These are phyloP conservation scores for Dendryphion nanum DNA, from an alignment of 2,329 filamentous ascomycete genomes.

Conservation along the genomic window DNA sequence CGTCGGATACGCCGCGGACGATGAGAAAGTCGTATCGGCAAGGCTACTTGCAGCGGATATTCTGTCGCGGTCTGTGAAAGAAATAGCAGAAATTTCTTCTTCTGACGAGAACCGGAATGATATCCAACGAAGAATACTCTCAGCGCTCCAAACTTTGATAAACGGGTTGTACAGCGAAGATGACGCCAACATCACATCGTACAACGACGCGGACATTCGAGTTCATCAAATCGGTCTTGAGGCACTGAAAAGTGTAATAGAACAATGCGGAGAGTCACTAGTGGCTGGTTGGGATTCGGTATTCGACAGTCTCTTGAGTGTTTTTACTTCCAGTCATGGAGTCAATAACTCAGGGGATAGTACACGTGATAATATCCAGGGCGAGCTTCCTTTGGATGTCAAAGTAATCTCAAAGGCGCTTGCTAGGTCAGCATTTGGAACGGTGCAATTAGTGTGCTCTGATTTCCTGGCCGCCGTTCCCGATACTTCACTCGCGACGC, in stretches of 20 bases:
- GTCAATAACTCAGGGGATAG: slow-evolving; percentile 9
- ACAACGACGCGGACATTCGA: slow-evolving; percentile 67
- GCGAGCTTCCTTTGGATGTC: no score
- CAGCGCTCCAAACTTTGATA: slow-evolving; percentile 63
- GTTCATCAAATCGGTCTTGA: slow-evolving; percentile 80
- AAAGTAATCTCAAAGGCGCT: slow-evolving; percentile 65
- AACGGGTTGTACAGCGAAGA: slow-evolving; percentile 56
- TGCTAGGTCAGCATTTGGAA: slow-evolving; percentile 83
- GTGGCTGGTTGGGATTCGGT: slow-evolving; percentile 81
- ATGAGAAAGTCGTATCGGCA: slow-evolving; percentile 41
- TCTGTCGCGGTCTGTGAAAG: slow-evolving; percentile 47
- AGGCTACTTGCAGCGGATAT: slow-evolving; percentile 51
- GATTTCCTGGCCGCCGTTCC: slow-evolving; percentile 78
- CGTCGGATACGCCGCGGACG: slow-evolving; percentile 46
- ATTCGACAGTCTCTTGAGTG: slow-evolving; percentile 80
- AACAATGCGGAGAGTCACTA: slow-evolving; percentile 83
- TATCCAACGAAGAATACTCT: slow-evolving; percentile 71
- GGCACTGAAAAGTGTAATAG: slow-evolving; percentile 76
- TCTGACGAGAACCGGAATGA: slow-evolving; percentile 43
- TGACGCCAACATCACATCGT: slow-evolving; percentile 55
- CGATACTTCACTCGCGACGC: slow-evolving; percentile 70
- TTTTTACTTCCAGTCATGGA: slow-evolving; percentile 55
- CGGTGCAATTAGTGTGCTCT: slow-evolving; percentile 87
- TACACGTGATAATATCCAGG: background rate
- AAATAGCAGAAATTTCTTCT: slow-evolving; percentile 53